A percentile compares a stretch with the other conserved stretches of the same genome.
phyloP scores from a whole-genome alignment of 2,329 filamentous ascomycete species.

The Hypoxylon sp. region DNA sequence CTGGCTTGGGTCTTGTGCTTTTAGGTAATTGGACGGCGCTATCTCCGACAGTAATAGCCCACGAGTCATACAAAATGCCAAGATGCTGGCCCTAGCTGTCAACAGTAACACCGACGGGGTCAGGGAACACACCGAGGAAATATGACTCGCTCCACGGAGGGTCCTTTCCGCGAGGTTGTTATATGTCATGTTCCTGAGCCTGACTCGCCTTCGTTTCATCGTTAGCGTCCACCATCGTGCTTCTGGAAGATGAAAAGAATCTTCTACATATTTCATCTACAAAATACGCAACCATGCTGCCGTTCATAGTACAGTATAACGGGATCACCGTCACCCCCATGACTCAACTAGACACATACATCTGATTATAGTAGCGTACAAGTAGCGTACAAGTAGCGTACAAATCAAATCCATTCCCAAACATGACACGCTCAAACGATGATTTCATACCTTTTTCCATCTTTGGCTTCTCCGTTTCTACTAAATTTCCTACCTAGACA shows the following conservation, averaged over 20 bases:
- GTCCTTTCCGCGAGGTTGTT: neutral
- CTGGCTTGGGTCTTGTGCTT: neutral
- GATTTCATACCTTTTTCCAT: neutral
- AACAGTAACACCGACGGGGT: neutral
- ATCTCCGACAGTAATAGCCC: too few species aligned
- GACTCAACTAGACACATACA: neutral
- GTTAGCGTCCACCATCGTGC: neutral
- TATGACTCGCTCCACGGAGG: conserved; percentile 20
- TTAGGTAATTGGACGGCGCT: neutral
- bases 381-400: neutral
- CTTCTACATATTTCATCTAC: neutral
- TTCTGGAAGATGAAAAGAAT: neutral
- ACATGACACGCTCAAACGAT: neutral
- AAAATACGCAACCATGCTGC: neutral
- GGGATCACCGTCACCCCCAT: neutral
- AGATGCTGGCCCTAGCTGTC: neutral
- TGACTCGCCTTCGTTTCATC: conserved; percentile 13
- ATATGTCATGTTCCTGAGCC: neutral
- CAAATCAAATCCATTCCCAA: neutral
- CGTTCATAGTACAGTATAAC: neutral
- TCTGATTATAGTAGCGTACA: neutral
- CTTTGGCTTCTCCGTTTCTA: neutral
- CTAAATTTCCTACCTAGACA: too few species aligned
- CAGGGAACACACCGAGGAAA: neutral
- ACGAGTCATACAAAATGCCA: neutral